These are phyloP conservation scores for Macadamia tetraphylla DNA, from an alignment of 164 flowering plant genomes.

Conservation along the genomic window DNA sequence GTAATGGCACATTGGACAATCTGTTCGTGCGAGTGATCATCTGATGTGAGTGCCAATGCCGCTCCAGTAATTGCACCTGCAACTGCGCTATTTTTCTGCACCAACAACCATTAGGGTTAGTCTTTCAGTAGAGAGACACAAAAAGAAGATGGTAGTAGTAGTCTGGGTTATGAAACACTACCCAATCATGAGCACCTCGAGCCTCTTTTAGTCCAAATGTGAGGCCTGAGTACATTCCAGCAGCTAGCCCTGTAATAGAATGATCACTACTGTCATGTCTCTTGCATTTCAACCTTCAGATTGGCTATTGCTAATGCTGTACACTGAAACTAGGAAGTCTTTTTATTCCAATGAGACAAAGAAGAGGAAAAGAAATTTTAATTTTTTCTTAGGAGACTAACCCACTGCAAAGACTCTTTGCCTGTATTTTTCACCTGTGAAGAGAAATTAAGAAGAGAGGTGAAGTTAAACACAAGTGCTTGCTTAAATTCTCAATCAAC, in stretches of 20 bases:
- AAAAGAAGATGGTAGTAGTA: background rate
- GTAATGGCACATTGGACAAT: slow-evolving; percentile 88
- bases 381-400: slow-evolving; percentile 23
- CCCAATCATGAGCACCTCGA: slow-evolving; percentile 93
- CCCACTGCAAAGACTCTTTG: slow-evolving; percentile 91
- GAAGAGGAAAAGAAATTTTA: too few species aligned
- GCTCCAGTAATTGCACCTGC: slow-evolving; percentile 91
- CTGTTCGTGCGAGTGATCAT: slow-evolving; percentile 67
- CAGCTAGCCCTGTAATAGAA: slow-evolving; percentile 39
- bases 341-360: too few species aligned
- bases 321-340: too few species aligned
- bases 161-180: slow-evolving; percentile 18
- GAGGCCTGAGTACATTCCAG: slow-evolving; percentile 81
- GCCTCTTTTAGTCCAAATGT: slow-evolving; percentile 86
- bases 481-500: background rate
- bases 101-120: background rate
- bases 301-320: too few species aligned
- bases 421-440: slow-evolving; percentile 76
- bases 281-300: too few species aligned
- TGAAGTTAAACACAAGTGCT: too few species aligned
- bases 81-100: slow-evolving; percentile 90
- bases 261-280: too few species aligned
- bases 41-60: slow-evolving; percentile 67
- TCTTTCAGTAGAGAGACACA: too few species aligned
- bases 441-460: background rate